Conservation (phyloP, 2,329 filamentous ascomycete species). For the Chaetomium sp. region DNA sequence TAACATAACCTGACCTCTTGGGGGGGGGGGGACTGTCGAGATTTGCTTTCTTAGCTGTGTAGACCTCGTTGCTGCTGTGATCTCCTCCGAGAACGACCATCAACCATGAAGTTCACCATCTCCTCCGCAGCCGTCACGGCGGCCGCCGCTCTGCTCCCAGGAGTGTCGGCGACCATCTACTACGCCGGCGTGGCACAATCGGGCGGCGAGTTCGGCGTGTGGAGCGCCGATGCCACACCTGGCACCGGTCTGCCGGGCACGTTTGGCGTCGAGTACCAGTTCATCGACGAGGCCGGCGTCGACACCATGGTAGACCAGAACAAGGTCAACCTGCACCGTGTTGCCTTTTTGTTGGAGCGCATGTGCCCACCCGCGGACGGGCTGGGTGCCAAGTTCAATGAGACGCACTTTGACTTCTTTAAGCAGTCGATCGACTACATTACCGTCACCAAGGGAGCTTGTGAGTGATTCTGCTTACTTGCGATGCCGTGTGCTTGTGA, state of each 20-base stretch:
- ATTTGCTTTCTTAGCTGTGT: too few relatives aligned
- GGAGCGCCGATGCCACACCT: conserved; percentile 29
- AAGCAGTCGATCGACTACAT: conserved; percentile 45
- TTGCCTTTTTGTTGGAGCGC: conserved; percentile 45
- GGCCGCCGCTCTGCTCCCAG: conserved; percentile 18
- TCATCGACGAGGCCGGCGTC: conserved; percentile 40
- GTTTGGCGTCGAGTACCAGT: conserved; percentile 44
- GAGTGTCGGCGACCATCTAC: conserved; percentile 38
- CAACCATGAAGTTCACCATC: conserved; percentile 21
- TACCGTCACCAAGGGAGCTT: conserved; percentile 39
- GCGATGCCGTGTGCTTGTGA: too few relatives aligned
- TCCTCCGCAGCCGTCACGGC: conserved; percentile 9
- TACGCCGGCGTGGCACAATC: conserved; percentile 44
- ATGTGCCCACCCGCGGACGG: conserved; percentile 42
- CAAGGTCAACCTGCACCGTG: conserved; percentile 42
- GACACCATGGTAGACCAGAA: conserved; percentile 41
- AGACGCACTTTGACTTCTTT: conserved; percentile 42
- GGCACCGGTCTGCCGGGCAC: conserved; percentile 42
- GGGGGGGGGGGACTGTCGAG: too few relatives aligned
- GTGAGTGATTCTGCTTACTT: conserved; percentile 5
- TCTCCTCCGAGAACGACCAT: too few relatives aligned
- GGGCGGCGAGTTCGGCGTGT: conserved; percentile 42
- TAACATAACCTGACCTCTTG: too few relatives aligned
- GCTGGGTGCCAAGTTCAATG: conserved; percentile 43
- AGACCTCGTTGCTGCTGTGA: not conserved